A percentile compares a stretch with the other conserved stretches of the same genome.
These are phyloP conservation scores for Myriosclerotinia curreyana DNA, from an alignment of 2,329 filamentous ascomycete genomes.

Conservation along the genomic window DNA sequence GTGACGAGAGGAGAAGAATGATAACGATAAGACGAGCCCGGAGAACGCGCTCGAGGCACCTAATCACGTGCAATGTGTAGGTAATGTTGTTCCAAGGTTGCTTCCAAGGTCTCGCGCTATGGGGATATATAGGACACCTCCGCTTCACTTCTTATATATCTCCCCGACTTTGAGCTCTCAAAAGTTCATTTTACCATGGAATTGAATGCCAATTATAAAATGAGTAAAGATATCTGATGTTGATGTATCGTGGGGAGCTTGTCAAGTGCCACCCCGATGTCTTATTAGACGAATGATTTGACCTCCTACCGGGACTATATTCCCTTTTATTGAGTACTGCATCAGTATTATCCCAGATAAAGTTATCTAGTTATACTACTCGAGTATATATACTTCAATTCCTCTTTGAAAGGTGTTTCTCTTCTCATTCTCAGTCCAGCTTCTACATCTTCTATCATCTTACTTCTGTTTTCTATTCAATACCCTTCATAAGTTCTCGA, in stretches of 20 bases:
- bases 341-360: not conserved
- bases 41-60: not conserved
- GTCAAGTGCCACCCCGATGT: not conserved
- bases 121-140: no score
- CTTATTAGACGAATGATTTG: not conserved
- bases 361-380: not conserved
- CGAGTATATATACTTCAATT: not conserved
- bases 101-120: no score
- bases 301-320: not conserved
- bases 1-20: not conserved
- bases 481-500: not conserved
- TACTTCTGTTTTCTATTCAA: not conserved
- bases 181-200: not conserved
- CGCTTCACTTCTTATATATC: no score
- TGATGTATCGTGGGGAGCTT: not conserved
- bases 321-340: not conserved
- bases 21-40: conserved; percentile 1
- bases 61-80: not conserved
- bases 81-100: no score
- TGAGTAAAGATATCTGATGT: not conserved
- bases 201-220: no score
- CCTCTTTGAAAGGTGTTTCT: not conserved
- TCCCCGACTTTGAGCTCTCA: conserved; percentile 1
- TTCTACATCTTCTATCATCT: not conserved
- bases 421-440: not conserved